Base-by-base conservation (phyloP, 345 rosid genomes). In the Aurinia saxatilis region DNA sequence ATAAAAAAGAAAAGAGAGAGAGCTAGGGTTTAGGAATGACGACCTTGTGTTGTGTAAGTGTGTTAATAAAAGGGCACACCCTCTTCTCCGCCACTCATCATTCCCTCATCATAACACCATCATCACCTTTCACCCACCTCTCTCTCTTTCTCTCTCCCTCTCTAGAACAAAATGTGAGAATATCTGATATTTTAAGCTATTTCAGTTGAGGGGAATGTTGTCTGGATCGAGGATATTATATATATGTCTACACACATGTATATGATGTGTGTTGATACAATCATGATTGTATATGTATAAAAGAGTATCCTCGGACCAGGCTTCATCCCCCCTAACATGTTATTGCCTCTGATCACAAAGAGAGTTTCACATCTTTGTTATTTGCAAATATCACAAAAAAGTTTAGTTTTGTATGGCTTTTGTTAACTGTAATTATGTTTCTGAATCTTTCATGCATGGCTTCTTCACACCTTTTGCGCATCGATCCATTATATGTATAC, bases 321-420 rank as follows among this genome's bases (percentile, higher is more conserved):
- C 93, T 86, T 86, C 93, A 86, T 86, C 85, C 89, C 93, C 89
- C 89, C 72, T 3, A 72, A 72, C 62, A 65, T 60, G 61, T 72
- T 46, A 72, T 53, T 46, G 72, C 76, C 34, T 66, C 51, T 52
- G 29, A 59, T 45, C 58, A 35, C 29, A 3, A 41, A 29, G 6
- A 27, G 1, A n/a, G 0, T 30, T 35, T 12, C n/a, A 54, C 33
- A 14, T 62, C 12, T 12, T 34, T 17, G 36, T 41, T 57, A 34
- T 17, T 42, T 7, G 13, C 47, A 11, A 5, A 30, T 1, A 0
- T 6, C 25, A 0, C 19, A 5, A 31, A 29, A 30, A 17, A 29
- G 2, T 6, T 11, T 8, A 5, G 37, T 21, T 9, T 33, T 33
- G 36, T 33, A 33, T 38, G 35, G n/a, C 4, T 18, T 35, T 4